These are phyloP conservation scores for Glycine tomentella DNA, from an alignment of 306 rosid genomes.

Conservation along the genomic window DNA sequence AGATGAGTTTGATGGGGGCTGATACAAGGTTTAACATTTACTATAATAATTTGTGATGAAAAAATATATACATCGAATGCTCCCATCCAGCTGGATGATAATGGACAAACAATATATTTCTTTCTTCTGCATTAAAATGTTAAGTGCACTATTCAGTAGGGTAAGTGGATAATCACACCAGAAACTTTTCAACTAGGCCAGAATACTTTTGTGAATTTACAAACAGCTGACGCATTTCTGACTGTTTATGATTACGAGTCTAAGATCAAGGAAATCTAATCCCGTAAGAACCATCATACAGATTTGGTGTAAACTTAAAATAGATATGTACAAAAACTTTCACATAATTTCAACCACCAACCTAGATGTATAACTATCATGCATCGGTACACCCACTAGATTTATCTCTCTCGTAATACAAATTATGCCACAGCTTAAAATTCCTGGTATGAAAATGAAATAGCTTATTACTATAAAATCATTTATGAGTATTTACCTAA, in stretches of 20 bases:
- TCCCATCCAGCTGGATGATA: background rate
- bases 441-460: background rate
- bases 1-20: background rate
- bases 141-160: background rate
- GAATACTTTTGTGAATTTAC: constrained; percentile 4
- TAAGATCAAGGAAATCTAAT: constrained; percentile 24
- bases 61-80: background rate
- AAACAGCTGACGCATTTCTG: background rate
- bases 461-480: background rate
- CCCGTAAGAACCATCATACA: constrained; percentile 17
- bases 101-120: background rate
- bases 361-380: constrained; percentile 6
- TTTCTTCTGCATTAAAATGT: constrained; percentile 10
- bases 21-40: background rate
- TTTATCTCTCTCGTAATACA: background rate
- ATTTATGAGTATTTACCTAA: background rate
- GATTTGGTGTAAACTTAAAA: constrained; percentile 3
- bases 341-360: constrained; percentile 20
- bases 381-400: background rate
- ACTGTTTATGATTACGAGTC: background rate
- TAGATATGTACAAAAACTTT: background rate
- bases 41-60: background rate
- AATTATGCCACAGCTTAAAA: background rate
- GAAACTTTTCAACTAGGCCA: background rate
- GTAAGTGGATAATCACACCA: background rate